Percentiles rank a stretch among this genome's conserved stretches.
Evolutionary conservation across 768 basidiomycete species (phyloP).

Genomic region (Hydnomerulius pinastri): DNA sequence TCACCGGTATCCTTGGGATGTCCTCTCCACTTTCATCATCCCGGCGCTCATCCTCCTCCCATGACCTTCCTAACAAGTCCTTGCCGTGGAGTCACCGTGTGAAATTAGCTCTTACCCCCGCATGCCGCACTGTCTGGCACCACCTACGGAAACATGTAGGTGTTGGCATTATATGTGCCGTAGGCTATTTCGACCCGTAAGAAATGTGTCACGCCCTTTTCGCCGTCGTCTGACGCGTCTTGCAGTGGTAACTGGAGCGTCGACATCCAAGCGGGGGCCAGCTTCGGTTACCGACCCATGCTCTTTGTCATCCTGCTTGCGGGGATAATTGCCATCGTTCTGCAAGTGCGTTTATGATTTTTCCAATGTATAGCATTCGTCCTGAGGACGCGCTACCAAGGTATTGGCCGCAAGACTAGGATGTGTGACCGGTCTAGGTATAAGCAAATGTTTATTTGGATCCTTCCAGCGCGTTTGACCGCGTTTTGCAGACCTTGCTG

Average conservation of each 20-base stretch:
- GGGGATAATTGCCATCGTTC: slow-evolving; percentile 45
- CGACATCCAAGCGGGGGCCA: slow-evolving; percentile 43
- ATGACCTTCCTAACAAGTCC: slow-evolving; percentile 9
- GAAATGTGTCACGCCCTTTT: neutral
- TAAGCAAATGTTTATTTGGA: neutral
- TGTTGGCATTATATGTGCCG: slow-evolving; percentile 40
- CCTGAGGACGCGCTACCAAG: slow-evolving; percentile 3
- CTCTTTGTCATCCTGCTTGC: slow-evolving; percentile 49
- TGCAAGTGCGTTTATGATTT: slow-evolving; percentile 30
- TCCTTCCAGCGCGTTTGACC: neutral
- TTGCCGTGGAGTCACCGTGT: neutral
- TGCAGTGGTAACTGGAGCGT: slow-evolving; percentile 45
- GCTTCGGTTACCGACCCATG: slow-evolving; percentile 46
- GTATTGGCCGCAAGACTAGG: slow-evolving; percentile 47
- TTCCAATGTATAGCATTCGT: neutral
- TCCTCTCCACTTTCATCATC: slow-evolving; percentile 28
- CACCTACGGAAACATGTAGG: slow-evolving; percentile 39
- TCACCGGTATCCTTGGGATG: slow-evolving; percentile 30
- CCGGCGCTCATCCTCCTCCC: slow-evolving; percentile 7
- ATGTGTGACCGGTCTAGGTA: slow-evolving; percentile 29
- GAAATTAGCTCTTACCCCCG: slow-evolving; percentile 2
- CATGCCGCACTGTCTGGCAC: slow-evolving; percentile 16
- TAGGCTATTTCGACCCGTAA: slow-evolving; percentile 40
- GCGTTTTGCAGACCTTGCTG: slow-evolving; percentile 40
- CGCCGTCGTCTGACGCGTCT: neutral